Evolutionary conservation across 2,329 filamentous ascomycete genomes (phyloP).

Genomic region (Fusarium fracticaudum): DNA sequence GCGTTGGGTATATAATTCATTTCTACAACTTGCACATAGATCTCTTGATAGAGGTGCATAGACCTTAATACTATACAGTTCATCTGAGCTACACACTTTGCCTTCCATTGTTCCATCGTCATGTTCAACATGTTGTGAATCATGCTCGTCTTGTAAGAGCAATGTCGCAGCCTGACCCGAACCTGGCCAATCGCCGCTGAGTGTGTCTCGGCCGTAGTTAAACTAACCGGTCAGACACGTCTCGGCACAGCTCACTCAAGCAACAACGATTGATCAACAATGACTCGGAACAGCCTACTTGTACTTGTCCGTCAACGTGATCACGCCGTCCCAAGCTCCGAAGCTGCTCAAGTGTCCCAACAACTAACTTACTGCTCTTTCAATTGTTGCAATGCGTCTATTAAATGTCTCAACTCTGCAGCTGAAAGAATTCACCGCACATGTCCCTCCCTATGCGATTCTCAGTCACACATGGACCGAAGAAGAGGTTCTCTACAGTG

Average conservation of each 20-base stretch:
- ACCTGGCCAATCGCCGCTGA: background rate
- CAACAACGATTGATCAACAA: background rate
- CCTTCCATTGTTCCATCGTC: background rate
- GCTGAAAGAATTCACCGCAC: conserved; percentile 3
- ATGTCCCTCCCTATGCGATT: conserved; percentile 8
- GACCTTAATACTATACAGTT: conserved; percentile 27
- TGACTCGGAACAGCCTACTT: background rate
- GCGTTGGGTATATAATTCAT: conserved; percentile 34
- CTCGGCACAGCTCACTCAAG: too few relatives aligned
- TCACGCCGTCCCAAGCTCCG: background rate
- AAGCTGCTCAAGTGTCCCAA: background rate
- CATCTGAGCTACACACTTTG: background rate
- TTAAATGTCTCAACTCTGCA: conserved; percentile 9
- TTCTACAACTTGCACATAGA: conserved; percentile 30
- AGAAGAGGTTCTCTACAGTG: conserved; percentile 7
- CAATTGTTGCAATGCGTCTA: background rate
- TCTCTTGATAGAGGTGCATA: conserved; percentile 29
- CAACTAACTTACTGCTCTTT: background rate
- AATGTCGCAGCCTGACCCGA: background rate
- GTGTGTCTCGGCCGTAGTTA: background rate
- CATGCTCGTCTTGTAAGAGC: background rate
- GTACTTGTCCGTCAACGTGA: background rate
- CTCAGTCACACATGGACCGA: conserved; percentile 17
- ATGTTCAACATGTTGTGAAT: background rate
- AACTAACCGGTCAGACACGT: background rate